Percentiles rank a stretch among this genome's conserved stretches.
Evolutionary conservation across 495 filamentous ascomycete species (phyloP).

Genomic region (Hypoxylon subgilvum): DNA sequence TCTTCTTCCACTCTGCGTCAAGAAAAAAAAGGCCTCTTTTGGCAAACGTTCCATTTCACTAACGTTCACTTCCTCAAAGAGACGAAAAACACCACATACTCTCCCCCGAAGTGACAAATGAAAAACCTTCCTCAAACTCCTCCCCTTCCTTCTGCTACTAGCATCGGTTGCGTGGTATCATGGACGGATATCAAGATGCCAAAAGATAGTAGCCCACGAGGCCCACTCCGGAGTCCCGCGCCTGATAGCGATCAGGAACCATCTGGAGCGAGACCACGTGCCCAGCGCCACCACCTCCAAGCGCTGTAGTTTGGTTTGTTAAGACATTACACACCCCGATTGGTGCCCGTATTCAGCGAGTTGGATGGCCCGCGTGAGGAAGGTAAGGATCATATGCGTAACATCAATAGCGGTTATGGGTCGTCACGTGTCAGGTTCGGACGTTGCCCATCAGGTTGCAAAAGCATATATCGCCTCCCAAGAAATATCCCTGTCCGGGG

Average conservation of each 20-base stretch:
- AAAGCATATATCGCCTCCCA: conserved; percentile 28
- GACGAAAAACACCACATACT: conserved; percentile 19
- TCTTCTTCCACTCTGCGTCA: conserved; percentile 13
- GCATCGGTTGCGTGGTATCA: conserved; percentile 9
- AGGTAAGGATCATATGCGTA: conserved; percentile 25
- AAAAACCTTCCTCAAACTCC: conserved; percentile 17
- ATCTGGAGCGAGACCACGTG: conserved; percentile 3
- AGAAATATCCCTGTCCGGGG: conserved; percentile 22
- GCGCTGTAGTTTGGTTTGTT: conserved; percentile 10
- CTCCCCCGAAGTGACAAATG: conserved; percentile 25
- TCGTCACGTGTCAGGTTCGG: conserved; percentile 6
- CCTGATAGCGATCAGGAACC: background rate
- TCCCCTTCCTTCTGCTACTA: conserved; percentile 9
- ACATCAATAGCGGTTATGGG: conserved; percentile 15
- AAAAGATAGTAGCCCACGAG: conserved; percentile 3
- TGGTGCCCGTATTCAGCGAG: conserved; percentile 7
- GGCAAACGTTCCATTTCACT: background rate
- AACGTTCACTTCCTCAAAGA: conserved; percentile 20
- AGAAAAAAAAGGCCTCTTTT: conserved; percentile 22
- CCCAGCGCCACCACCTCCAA: conserved; percentile 10
- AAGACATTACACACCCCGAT: conserved; percentile 35
- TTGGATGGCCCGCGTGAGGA: conserved; percentile 7
- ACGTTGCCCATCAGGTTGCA: conserved; percentile 12
- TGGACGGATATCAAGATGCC: conserved; percentile 15
- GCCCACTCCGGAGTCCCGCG: conserved; percentile 1